Base-by-base conservation (phyloP, 2,329 filamentous ascomycete species). In the Didymella pomorum region DNA sequence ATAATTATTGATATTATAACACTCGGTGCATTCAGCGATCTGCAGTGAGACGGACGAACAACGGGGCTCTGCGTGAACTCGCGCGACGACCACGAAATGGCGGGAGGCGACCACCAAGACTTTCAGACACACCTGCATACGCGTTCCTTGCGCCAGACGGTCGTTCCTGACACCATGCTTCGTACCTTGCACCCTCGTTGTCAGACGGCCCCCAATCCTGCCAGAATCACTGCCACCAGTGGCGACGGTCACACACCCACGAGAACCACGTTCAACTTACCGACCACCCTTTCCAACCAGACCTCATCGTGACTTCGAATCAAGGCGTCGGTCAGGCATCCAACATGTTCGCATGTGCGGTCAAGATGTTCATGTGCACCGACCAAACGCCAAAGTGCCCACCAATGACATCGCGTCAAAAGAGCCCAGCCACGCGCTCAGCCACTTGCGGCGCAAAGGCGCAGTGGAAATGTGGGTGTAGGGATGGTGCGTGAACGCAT, bases 311-410 rank as follows among this genome's bases (percentile, higher is more conserved):
- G 21, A 58, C 41, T 28, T 10, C 23, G 25, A n/a, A 16, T 20
- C n/a, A 7, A 25, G 33, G n/a, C 21, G 12, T 21, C 14, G 26
- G 51, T 51, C 56, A 59, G 51, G 55, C 55, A 58, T 4, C 46
- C 56, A 47, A 44, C 51, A 20, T 52, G 61, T 58, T 59, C 55
- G 54, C 49, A 47, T 52, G 55, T 53, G 51, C 51, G 54, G 49
- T 39, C 20, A 41, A 44, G 33, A 37, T 52, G 48, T 39, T 26
- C 54, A 52, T 48, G 55, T 58, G 35, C 43, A 48, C 46, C 8
- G 31, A 37, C 29, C 21, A 9, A 12, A 37, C 21, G 31, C 8
- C 10, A 23, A 25, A n/a, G n/a, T n/a, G 31, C 31, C 18, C 12
- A 31, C 46, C 46, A 39, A 48, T 48, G 21, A 48, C 0, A 9